Conservation (phyloP, 345 rosid species). For the Gossypium herbaceum region DNA sequence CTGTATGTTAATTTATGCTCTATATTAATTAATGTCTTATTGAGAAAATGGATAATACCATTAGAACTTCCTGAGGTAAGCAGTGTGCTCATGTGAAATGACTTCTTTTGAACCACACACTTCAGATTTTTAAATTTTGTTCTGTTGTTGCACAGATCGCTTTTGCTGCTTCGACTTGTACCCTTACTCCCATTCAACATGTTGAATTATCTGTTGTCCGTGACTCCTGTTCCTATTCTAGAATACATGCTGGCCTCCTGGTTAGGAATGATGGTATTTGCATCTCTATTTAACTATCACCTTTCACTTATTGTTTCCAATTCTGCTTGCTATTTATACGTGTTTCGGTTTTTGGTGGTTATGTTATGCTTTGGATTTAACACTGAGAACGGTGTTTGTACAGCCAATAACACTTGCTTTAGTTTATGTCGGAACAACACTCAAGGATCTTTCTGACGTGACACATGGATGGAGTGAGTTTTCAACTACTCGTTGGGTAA, state of each 20-base stretch:
- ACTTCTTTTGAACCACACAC: background rate
- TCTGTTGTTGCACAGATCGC: slow-evolving; percentile 45
- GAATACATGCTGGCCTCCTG: slow-evolving; percentile 94
- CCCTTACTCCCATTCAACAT: slow-evolving; percentile 94
- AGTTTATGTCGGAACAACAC: slow-evolving; percentile 91
- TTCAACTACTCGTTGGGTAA: slow-evolving; percentile 88
- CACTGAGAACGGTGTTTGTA: slow-evolving; percentile 18
- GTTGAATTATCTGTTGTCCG: slow-evolving; percentile 92
- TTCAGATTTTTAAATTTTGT: slow-evolving; percentile 17
- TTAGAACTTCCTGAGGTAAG: background rate
- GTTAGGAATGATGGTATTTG: slow-evolving; percentile 96
- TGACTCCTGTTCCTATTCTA: slow-evolving; percentile 73
- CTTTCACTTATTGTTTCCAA: background rate
- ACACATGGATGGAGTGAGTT: slow-evolving; percentile 95
- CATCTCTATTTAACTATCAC: slow-evolving; percentile 8
- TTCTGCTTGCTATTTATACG: background rate
- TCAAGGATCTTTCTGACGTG: slow-evolving; percentile 97
- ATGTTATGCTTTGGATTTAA: background rate
- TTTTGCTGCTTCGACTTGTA: slow-evolving; percentile 94
- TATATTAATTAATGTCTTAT: background rate
- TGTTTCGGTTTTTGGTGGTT: background rate
- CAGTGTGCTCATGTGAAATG: background rate
- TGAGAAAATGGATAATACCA: background rate
- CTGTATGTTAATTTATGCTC: background rate
- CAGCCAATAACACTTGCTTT: slow-evolving; percentile 95